Conservation (phyloP, 169 alveolate genomes). For the Babesia bigemina region DNA sequence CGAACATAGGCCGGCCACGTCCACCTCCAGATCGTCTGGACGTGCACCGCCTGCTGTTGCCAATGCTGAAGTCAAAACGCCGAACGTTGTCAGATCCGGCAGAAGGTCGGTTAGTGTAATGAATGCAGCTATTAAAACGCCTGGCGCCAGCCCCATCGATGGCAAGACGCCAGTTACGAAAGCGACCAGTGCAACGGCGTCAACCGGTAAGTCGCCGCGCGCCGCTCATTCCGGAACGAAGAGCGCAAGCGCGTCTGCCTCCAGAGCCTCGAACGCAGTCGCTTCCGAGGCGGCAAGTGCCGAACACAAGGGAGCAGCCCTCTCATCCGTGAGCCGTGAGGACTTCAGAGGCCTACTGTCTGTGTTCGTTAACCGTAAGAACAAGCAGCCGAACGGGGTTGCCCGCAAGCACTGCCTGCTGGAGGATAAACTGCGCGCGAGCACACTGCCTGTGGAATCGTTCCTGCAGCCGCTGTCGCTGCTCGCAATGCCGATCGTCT, state of each 20-base stretch:
- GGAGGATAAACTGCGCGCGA: slow-evolving; percentile 15
- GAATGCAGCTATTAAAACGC: background rate
- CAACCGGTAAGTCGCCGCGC: no score
- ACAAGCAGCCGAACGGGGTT: background rate
- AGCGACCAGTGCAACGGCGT: no score
- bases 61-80: background rate
- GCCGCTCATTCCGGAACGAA: no score
- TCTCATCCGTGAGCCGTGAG: slow-evolving; percentile 22
- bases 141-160: background rate
- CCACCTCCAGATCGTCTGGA: background rate
- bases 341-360: slow-evolving; percentile 8
- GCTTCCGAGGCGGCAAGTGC: background rate
- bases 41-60: background rate
- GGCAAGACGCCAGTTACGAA: no score
- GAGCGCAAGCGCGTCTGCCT: background rate
- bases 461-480: slow-evolving; percentile 31
- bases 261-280: background rate
- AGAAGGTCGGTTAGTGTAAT: no score
- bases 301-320: background rate
- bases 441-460: slow-evolving; percentile 24
- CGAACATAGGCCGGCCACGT: background rate
- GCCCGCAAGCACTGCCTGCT: slow-evolving; percentile 17
- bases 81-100: background rate
- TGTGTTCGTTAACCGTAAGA: background rate
- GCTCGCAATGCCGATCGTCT: slow-evolving; percentile 19